These are phyloP conservation scores for Hericium alpestre DNA, from an alignment of 768 basidiomycete species.

Conservation along the genomic window DNA sequence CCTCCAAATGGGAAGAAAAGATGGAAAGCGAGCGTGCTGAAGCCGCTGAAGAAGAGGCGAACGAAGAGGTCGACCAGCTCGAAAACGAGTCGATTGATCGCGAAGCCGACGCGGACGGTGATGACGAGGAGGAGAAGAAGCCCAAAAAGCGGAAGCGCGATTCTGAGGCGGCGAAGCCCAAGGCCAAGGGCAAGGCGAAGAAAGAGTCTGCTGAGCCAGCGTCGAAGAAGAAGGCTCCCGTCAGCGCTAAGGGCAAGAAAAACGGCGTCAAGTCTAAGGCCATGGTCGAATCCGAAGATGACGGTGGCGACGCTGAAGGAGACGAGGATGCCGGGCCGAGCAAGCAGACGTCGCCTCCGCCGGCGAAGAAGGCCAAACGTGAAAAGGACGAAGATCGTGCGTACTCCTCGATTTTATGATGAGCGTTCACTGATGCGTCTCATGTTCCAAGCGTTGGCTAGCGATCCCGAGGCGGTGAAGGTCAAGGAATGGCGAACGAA, in stretches of 20 bases:
- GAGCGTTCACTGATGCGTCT: not conserved
- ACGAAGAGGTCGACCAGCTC: conserved; percentile 60
- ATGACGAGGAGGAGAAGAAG: conserved; percentile 32
- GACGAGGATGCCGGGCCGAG: conserved; percentile 33
- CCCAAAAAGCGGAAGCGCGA: conserved; percentile 57
- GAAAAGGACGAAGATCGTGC: conserved; percentile 55
- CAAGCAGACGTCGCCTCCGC: conserved; percentile 48
- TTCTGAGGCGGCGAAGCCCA: conserved; percentile 33
- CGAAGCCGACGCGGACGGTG: conserved; percentile 38
- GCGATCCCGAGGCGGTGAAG: conserved; percentile 55
- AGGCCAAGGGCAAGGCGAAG: conserved; percentile 38
- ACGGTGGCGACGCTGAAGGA: conserved; percentile 30
- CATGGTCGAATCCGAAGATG: conserved; percentile 58
- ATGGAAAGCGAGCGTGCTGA: conserved; percentile 24
- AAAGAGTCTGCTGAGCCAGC: conserved; percentile 28
- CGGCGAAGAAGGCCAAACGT: conserved; percentile 43
- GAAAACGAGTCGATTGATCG: conserved; percentile 36
- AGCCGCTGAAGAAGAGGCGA: conserved; percentile 36
- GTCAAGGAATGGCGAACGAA: conserved; percentile 90
- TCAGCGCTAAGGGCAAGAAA: conserved; percentile 36
- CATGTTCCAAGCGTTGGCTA: conserved; percentile 30
- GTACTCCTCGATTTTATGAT: conserved; percentile 17
- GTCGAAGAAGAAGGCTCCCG: conserved; percentile 25
- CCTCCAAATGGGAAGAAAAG: conserved; percentile 53
- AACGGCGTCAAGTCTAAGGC: conserved; percentile 54